These are phyloP conservation scores for Kodamaea fungicola DNA, from an alignment of 1,139 yeast genomes.

Conservation along the genomic window DNA sequence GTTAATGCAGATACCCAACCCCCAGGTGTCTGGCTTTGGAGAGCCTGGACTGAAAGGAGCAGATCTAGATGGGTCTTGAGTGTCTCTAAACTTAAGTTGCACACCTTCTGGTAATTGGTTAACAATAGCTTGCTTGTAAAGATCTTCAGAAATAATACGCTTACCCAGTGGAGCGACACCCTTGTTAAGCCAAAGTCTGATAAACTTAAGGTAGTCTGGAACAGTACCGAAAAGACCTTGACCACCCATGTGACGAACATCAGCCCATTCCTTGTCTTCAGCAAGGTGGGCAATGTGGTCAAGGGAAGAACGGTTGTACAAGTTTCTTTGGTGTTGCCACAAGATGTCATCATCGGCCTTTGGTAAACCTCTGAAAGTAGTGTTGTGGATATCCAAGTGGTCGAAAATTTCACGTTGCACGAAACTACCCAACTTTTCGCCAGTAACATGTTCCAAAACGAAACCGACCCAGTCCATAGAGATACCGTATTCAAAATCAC, in stretches of 20 bases:
- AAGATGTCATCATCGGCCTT: not conserved
- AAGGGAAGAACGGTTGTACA: not conserved
- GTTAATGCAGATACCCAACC: slow-evolving; percentile 4
- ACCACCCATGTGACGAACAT: slow-evolving; percentile 40
- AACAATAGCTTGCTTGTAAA: slow-evolving; percentile 28
- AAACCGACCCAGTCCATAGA: slow-evolving; percentile 53
- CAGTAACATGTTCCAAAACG: slow-evolving; percentile 41
- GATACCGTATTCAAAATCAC: slow-evolving; percentile 49
- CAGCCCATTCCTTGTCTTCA: not conserved
- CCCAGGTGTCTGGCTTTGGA: slow-evolving; percentile 4
- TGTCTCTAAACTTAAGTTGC: slow-evolving; percentile 3
- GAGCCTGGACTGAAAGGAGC: not conserved
- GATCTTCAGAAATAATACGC: slow-evolving; percentile 26
- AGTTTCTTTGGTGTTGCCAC: slow-evolving; percentile 1
- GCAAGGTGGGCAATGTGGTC: not conserved
- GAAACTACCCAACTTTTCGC: slow-evolving; percentile 39
- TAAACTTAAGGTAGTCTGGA: slow-evolving; percentile 39
- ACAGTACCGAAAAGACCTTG: slow-evolving; percentile 46
- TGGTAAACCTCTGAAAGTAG: slow-evolving; percentile 1
- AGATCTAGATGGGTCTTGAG: slow-evolving; percentile 7
- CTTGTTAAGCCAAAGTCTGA: slow-evolving; percentile 42
- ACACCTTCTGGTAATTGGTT: slow-evolving; percentile 33
- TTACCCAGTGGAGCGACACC: slow-evolving; percentile 39
- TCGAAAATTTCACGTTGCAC: slow-evolving; percentile 35
- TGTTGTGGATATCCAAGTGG: slow-evolving; percentile 38